A percentile compares a stretch with the other conserved stretches of the same genome.
Evolutionary conservation across 352 stramenopile genomes (phyloP).

Genomic region (Pythium monospermum): DNA sequence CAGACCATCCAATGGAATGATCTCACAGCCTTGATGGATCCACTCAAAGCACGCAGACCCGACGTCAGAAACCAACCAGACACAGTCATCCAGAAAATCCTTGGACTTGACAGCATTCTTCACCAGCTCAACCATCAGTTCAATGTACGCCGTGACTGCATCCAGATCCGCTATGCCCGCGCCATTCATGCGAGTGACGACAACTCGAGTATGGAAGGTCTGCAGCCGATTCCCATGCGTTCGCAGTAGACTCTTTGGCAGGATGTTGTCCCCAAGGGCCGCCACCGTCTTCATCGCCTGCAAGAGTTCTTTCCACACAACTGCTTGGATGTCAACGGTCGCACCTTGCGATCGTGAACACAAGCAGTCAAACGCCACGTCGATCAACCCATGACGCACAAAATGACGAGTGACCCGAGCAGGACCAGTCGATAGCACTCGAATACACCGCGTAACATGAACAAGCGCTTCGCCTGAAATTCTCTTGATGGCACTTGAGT

Average conservation of each 20-base stretch:
- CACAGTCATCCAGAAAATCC: not conserved
- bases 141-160: not conserved
- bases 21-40: not conserved
- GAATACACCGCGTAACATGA: not conserved
- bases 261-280: too few species aligned
- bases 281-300: not conserved
- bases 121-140: not conserved
- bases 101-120: not conserved
- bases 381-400: not conserved
- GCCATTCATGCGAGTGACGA: not conserved
- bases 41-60: not conserved
- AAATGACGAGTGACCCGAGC: not conserved
- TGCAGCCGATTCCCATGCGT: not conserved
- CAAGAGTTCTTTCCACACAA: not conserved
- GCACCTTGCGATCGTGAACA: not conserved
- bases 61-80: not conserved
- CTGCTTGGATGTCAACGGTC: not conserved
- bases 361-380: conserved; percentile 1
- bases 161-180: not conserved
- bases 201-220: not conserved
- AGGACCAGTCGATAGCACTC: not conserved
- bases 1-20: too few species aligned
- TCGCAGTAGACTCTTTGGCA: not conserved
- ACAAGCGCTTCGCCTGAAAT: not conserved
- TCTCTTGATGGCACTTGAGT: not conserved